These are phyloP conservation scores for Stemphylium vesicarium DNA, from an alignment of 2,329 filamentous ascomycete species.

Conservation along the genomic window DNA sequence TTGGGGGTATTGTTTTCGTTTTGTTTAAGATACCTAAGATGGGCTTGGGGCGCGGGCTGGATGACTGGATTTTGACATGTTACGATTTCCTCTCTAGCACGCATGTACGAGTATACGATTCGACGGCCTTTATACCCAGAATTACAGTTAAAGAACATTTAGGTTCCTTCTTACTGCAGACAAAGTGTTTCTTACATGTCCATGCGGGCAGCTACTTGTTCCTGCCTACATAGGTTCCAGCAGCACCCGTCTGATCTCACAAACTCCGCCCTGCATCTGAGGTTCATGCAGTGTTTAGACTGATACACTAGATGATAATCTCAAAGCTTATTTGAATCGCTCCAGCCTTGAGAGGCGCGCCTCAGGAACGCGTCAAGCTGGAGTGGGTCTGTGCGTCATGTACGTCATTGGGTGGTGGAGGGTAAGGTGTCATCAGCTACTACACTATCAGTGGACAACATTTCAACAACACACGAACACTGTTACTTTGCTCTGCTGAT, in stretches of 20 bases:
- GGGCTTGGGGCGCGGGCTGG: not conserved
- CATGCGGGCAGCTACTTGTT: not conserved
- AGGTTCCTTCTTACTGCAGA: not conserved
- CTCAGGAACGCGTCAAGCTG: not conserved
- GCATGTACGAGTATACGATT: not conserved
- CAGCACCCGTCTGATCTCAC: not conserved
- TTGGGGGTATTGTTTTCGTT: not conserved
- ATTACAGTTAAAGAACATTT: not conserved
- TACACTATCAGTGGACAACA: not conserved
- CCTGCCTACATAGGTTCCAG: not conserved
- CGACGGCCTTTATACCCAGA: not conserved
- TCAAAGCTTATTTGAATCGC: constrained; percentile 8
- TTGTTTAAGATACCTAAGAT: not conserved
- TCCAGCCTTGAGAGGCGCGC: not conserved
- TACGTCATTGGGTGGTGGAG: not conserved
- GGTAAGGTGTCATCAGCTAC: not conserved
- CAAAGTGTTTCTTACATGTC: too few species aligned
- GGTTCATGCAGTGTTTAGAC: not conserved
- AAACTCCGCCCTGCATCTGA: not conserved
- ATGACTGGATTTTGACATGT: not conserved
- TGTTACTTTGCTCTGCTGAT: too few species aligned
- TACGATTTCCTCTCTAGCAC: not conserved
- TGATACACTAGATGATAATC: not conserved
- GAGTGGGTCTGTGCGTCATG: constrained; percentile 3
- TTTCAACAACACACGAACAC: not conserved